These are phyloP conservation scores for Trifolium dubium DNA, from an alignment of 306 rosid species.

Conservation along the genomic window DNA sequence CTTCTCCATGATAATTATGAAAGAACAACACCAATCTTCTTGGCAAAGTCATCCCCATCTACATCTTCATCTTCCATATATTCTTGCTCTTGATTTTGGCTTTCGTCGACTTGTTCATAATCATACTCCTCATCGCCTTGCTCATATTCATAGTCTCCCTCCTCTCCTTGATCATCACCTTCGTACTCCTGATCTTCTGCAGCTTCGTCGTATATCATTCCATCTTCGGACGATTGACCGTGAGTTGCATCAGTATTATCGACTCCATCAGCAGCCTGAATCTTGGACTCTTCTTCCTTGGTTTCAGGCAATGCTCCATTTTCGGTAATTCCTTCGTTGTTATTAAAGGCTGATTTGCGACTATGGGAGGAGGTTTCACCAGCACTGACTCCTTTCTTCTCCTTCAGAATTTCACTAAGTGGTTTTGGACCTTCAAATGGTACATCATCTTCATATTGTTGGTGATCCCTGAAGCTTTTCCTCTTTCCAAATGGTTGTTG, in stretches of 20 bases:
- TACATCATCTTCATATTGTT: slow-evolving; percentile 58
- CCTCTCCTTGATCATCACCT: slow-evolving; percentile 70
- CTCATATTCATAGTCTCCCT: slow-evolving; percentile 78
- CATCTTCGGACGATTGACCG: slow-evolving; percentile 64
- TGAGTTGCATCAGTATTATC: slow-evolving; percentile 44
- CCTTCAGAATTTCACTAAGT: slow-evolving; percentile 90
- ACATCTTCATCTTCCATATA: slow-evolving; percentile 82
- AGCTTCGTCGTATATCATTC: slow-evolving; percentile 57
- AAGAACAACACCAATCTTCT: slow-evolving; percentile 86
- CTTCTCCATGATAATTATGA: slow-evolving; percentile 46
- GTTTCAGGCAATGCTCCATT: slow-evolving; percentile 35
- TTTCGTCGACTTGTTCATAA: slow-evolving; percentile 59
- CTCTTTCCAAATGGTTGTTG: slow-evolving; percentile 65
- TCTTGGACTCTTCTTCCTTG: slow-evolving; percentile 54
- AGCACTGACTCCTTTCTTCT: slow-evolving; percentile 62
- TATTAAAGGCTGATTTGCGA: slow-evolving; percentile 46
- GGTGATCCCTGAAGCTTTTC: slow-evolving; percentile 50
- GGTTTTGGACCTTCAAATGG: slow-evolving; percentile 90
- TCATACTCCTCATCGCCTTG: slow-evolving; percentile 78
- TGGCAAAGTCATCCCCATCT: slow-evolving; percentile 85
- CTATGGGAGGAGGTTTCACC: slow-evolving; percentile 51
- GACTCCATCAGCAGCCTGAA: slow-evolving; percentile 31
- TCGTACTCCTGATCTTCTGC: slow-evolving; percentile 67
- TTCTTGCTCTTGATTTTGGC: slow-evolving; percentile 73
- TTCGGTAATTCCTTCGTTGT: slow-evolving; percentile 9